phyloP scores from a whole-genome alignment of 108 stramenopile genomes.

The Cyclostephanos tholiformis region DNA sequence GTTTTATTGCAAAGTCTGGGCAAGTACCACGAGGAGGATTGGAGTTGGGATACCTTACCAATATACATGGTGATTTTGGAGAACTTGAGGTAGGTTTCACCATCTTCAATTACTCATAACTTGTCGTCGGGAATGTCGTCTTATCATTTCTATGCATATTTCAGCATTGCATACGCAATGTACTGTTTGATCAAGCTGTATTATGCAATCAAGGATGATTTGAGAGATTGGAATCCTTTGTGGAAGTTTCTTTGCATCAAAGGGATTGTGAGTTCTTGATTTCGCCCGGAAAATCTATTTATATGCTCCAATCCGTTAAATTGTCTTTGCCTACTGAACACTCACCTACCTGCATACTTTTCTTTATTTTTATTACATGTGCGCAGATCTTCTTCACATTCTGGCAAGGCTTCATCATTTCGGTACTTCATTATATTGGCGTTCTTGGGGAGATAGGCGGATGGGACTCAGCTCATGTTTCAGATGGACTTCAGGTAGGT shows the following conservation, averaged over 20 bases:
- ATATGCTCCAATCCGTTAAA: background rate
- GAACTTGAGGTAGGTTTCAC: no score
- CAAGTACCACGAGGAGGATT: slow-evolving; percentile 27
- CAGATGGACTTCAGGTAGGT: slow-evolving; percentile 48
- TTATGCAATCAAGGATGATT: slow-evolving; percentile 48
- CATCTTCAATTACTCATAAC: no score
- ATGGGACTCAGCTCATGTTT: slow-evolving; percentile 37
- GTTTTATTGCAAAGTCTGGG: slow-evolving; percentile 39
- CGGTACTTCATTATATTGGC: slow-evolving; percentile 30
- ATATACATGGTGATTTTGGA: slow-evolving; percentile 40
- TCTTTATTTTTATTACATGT: background rate
- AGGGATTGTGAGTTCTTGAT: slow-evolving; percentile 41
- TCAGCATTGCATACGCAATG: slow-evolving; percentile 58
- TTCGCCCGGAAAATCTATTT: no score
- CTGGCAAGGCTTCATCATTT: slow-evolving; percentile 56
- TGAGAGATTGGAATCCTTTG: slow-evolving; percentile 57
- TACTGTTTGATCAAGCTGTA: slow-evolving; percentile 65
- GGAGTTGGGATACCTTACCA: slow-evolving; percentile 33
- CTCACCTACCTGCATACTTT: background rate
- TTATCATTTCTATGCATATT: slow-evolving; percentile 9
- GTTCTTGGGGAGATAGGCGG: slow-evolving; percentile 39
- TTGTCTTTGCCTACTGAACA: background rate
- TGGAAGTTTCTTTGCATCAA: slow-evolving; percentile 72
- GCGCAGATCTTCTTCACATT: slow-evolving; percentile 57
- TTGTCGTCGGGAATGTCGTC: no score